These are phyloP conservation scores for Themeda triandra DNA, from an alignment of 176 grass and related monocot genomes.

Conservation along the genomic window DNA sequence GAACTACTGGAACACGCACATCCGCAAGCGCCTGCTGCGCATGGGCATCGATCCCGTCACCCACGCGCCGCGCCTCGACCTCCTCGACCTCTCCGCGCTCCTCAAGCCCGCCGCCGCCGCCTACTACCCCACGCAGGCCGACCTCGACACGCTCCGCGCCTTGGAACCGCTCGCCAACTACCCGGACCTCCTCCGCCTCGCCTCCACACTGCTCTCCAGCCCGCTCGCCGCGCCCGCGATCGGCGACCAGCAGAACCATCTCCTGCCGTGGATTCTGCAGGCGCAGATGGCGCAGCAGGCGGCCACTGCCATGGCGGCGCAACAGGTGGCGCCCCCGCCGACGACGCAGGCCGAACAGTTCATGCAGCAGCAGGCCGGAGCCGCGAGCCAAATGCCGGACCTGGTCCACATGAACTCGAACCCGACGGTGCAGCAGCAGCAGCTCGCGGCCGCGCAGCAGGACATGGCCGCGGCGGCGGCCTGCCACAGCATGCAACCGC, in stretches of 20 bases:
- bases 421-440: constrained; percentile 32
- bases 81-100: too few species aligned
- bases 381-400: constrained; percentile 33
- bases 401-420: constrained; percentile 13
- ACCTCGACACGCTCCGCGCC: constrained; percentile 60
- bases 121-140: too few species aligned
- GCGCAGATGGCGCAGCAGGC: constrained; percentile 43
- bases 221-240: neutral
- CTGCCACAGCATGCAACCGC: neutral
- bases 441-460: constrained; percentile 17
- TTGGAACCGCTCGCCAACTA: constrained; percentile 62
- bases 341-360: neutral
- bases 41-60: too few species aligned
- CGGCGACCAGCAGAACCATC: neutral
- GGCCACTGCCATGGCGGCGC: neutral
- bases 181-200: constrained; percentile 66
- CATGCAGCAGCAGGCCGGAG: neutral
- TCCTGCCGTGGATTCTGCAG: constrained; percentile 43
- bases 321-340: neutral
- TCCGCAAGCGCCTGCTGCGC: constrained; percentile 79
- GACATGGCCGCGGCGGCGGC: constrained; percentile 11
- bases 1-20: constrained; percentile 99
- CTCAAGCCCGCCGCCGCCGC: too few species aligned
- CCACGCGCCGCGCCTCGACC: too few species aligned
- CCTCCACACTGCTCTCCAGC: constrained; percentile 34